phyloP scores from a whole-genome alignment of 2,329 filamentous ascomycete genomes.

The Nemania diffusa region DNA sequence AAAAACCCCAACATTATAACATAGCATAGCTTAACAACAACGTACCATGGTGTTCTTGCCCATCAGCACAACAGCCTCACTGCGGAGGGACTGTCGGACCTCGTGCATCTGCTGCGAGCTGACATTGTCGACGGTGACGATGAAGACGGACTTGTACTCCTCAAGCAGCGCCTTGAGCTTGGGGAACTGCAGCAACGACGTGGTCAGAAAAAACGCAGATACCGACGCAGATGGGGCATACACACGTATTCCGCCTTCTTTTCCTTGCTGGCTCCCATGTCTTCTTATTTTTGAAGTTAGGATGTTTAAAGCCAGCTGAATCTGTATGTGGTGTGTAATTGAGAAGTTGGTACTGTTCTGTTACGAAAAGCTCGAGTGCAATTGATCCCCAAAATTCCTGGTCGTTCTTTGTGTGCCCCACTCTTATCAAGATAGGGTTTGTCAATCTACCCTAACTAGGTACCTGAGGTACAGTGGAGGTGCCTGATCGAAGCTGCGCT shows the following conservation, averaged over 20 bases:
- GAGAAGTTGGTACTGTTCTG: constrained; percentile 35
- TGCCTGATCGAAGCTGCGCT: constrained; percentile 7
- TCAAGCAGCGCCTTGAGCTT: constrained; percentile 98
- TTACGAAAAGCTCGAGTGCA: constrained; percentile 32
- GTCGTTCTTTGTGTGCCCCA: constrained; percentile 38
- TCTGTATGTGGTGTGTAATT: constrained; percentile 36
- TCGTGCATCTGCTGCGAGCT: constrained; percentile 99
- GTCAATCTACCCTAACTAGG: constrained; percentile 8
- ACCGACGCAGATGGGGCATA: neutral
- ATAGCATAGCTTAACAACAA: neutral
- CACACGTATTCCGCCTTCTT: constrained; percentile 77
- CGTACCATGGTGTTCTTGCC: constrained; percentile 98
- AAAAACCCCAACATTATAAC: too few species aligned
- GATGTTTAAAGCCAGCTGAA: constrained; percentile 88
- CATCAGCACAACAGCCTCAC: constrained; percentile 95
- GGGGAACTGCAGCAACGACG: constrained; percentile 81
- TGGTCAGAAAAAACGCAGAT: constrained; percentile 17
- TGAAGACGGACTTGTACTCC: constrained; percentile 97
- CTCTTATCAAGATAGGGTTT: constrained; percentile 32
- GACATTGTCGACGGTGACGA: constrained; percentile 99
- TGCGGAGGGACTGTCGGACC: constrained; percentile 92
- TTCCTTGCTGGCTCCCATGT: constrained; percentile 96
- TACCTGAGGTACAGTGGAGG: neutral
- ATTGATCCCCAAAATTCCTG: constrained; percentile 29
- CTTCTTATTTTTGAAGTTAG: constrained; percentile 95